Base-by-base conservation (phyloP, 2,329 filamentous ascomycete genomes). In the Cucurbitaria berberidis region DNA sequence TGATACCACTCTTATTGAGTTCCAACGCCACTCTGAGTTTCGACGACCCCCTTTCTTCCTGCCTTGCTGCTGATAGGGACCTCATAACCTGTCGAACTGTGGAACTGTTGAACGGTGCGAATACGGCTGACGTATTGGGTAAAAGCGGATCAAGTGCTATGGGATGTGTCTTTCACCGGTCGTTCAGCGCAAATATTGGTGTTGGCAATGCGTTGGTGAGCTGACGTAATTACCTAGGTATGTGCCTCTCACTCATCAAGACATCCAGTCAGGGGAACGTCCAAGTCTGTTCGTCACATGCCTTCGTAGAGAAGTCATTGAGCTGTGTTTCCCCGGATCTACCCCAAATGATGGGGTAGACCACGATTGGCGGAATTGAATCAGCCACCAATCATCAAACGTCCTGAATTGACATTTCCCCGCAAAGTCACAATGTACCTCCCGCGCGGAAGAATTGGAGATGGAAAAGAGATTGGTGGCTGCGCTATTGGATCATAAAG, bases 331-430 rank as follows among this genome's bases (percentile, higher is more conserved):
- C 56, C 53, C 49, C 53, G 44, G 46, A 44, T 51, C 45, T 53
- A 24, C 39, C 38, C 30, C 27, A 44, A 8, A 35, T 3, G 29
- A 45, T 19, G 45, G 45, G 51, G 42, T 29, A 40, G 40, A 36
- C 10, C 3, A 19, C 26, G n/a, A 41, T 35, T 29, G 38, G 42
- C 43, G 53, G 53, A 56, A 51, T 5, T 35, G 34, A 16, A 39
- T 29, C 9, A 34, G 45, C 56, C 56, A 48, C 56, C 53, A 59
- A 59, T 59, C 49, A 57, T 16, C 15, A 9, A 18, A 13, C 24
- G 19, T 19, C 45, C 40, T 18, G 15, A 41, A 48, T 32, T 22
- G 16, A 42, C 35, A 24, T 30, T 50, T 51, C 45, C 48, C 41
- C 45, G 26, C 48, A 48, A 49, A 48, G 15, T 45, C 51, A 51